phyloP scores from a whole-genome alignment of 176 grass and related monocot genomes.

The Avena insularis region DNA sequence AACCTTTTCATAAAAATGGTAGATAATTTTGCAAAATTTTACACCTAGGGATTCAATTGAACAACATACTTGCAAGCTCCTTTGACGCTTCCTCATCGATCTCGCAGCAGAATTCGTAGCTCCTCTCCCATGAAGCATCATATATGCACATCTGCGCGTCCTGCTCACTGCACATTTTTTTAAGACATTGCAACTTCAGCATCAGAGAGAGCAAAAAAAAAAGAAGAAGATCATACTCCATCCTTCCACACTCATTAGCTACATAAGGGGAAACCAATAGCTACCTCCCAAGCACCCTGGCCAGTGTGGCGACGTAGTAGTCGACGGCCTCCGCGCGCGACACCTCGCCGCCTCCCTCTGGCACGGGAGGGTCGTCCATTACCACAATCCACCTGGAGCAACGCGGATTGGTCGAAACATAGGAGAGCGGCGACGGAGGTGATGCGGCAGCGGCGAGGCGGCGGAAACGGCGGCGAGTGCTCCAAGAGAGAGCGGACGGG shows the following conservation, averaged over 20 bases:
- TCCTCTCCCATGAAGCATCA: constrained; percentile 67
- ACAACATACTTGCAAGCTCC: constrained; percentile 71
- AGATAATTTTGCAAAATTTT: neutral
- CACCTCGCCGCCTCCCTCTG: constrained; percentile 17
- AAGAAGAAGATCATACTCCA: neutral
- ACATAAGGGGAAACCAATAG: neutral
- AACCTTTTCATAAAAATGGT: neutral
- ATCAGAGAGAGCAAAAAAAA: neutral
- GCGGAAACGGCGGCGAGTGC: neutral
- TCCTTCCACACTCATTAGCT: neutral
- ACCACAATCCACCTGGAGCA: constrained; percentile 62
- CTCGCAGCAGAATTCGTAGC: constrained; percentile 73
- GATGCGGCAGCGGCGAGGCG: constrained; percentile 39
- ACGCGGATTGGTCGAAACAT: neutral
- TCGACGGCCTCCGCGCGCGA: constrained; percentile 69
- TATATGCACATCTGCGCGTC: constrained; percentile 90
- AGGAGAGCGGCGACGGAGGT: constrained; percentile 7
- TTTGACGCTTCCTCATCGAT: constrained; percentile 59
- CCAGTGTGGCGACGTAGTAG: constrained; percentile 71
- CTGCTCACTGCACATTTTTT: constrained; percentile 46
- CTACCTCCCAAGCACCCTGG: constrained; percentile 68
- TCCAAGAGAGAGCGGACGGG: constrained; percentile 15
- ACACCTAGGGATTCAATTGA: neutral
- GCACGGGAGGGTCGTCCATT: constrained; percentile 48
- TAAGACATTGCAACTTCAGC: neutral